These are phyloP conservation scores for Podila clonocystis DNA, from an alignment of 192 early-diverging fungal species.

Conservation along the genomic window DNA sequence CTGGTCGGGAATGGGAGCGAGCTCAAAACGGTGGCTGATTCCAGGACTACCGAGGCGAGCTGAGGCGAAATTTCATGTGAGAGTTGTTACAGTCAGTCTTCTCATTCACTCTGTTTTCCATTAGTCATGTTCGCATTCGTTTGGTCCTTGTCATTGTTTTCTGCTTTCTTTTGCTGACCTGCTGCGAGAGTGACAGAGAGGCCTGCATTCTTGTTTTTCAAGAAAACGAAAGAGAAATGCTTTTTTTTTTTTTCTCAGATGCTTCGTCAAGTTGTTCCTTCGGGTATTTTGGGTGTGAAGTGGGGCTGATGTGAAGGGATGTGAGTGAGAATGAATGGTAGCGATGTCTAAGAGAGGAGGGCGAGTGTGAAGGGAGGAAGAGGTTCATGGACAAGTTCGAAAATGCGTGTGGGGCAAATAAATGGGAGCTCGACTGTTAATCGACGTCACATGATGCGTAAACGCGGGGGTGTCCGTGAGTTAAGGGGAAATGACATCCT, in stretches of 20 bases:
- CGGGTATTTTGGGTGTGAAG: too few species aligned
- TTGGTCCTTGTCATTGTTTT: not conserved
- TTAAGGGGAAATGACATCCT: too few species aligned
- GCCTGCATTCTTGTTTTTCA: constrained; percentile 1
- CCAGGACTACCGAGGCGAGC: constrained; percentile 33
- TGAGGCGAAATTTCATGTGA: not conserved
- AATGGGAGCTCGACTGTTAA: too few species aligned
- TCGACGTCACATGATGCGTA: too few species aligned
- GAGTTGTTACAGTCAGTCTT: not conserved
- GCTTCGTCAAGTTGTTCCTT: too few species aligned
- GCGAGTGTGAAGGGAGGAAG: not conserved
- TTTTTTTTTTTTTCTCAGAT: too few species aligned
- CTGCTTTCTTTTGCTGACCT: not conserved
- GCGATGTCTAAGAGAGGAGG: too few species aligned
- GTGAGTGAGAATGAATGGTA: too few species aligned
- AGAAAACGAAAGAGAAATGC: not conserved
- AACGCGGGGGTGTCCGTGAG: too few species aligned
- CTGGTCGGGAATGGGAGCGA: constrained; percentile 15
- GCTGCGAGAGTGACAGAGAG: not conserved
- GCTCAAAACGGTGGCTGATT: constrained; percentile 32
- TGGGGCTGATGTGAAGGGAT: not conserved
- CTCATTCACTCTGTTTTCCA: not conserved
- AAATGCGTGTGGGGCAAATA: not conserved
- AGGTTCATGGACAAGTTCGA: not conserved
- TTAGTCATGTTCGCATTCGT: too few species aligned